Evolutionary conservation across 176 grass and related monocot genomes (phyloP), one percentile per base, ranked within the genome.

Genomic region (Panicum miliaceum): DNA sequence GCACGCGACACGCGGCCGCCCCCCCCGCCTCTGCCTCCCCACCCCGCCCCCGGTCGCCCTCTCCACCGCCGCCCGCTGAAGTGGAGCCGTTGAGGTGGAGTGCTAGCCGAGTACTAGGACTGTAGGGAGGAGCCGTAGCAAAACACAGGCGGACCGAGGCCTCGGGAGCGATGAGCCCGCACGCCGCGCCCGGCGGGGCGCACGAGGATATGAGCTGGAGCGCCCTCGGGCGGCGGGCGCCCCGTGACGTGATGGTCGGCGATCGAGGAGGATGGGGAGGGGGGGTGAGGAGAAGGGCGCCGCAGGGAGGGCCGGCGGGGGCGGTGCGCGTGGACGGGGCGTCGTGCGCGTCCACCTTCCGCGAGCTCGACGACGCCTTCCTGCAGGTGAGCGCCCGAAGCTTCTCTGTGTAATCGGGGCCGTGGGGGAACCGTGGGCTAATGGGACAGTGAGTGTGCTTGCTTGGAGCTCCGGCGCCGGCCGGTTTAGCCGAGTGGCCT

Each of bases 361-460:
- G 95, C 79, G 88, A 97, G 88, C 95, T 94, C 85, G 95, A 97
- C 63, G 92, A 94, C 81, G 95, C 84, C 80, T 97, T 94, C 85
- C 88, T 97, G 50, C 94, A 97, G 92, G 94, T 97, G 64, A 71
- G 65, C 70, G 10, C 36, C 6, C 35, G 11, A 16, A 38, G 42
- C 32, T 61, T 40, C 32, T 20, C 41, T 25, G 18, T 57, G 37
- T 22, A 7, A 35, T 60, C 12, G 35, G 19, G 13, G 0, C 35
- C 4, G 7, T 51, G 22, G 66, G 65, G 38, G 11, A n/a, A 23
- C 32, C 12, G 48, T 4, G 46, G 36, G 18, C 43, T 73, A 74
- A 84, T 84, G 75, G 38, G 84, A 79, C 87, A 84, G 81, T 83
- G 32, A 67, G 26, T 22, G 59, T 54, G 69, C 69, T 81, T 71